Percentiles rank a stretch among this genome's conserved stretches.
phyloP scores from a whole-genome alignment of 768 basidiomycete species.

The Polyporus arcularius region DNA sequence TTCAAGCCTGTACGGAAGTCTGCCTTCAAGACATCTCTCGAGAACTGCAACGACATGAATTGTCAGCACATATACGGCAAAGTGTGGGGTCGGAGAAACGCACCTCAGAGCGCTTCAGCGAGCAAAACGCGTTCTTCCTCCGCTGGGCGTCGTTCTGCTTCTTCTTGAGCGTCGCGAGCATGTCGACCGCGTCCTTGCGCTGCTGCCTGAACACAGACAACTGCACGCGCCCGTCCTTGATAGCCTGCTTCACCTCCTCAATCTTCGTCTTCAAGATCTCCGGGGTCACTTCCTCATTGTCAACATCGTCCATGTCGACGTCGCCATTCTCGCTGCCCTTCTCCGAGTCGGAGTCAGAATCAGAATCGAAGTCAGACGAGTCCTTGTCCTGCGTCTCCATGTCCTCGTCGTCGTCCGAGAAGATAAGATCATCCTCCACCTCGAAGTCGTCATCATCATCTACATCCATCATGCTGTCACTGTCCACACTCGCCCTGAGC shows the following conservation, averaged over 20 bases:
- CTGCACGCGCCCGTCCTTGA: conserved; percentile 42
- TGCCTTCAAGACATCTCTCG: conserved; percentile 55
- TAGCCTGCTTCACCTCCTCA: conserved; percentile 38
- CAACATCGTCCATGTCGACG: conserved; percentile 31
- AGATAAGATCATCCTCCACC: conserved; percentile 27
- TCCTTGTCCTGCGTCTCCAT: conserved; percentile 22
- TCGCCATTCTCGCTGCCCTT: conserved; percentile 27
- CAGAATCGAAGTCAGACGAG: conserved; percentile 18
- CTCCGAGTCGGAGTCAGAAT: conserved; percentile 6
- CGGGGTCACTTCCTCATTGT: conserved; percentile 42
- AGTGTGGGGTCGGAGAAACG: not conserved
- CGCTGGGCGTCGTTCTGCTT: conserved; percentile 32
- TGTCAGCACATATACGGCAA: not conserved
- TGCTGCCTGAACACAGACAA: conserved; percentile 41
- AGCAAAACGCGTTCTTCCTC: conserved; percentile 65
- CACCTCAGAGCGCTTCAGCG: conserved; percentile 57
- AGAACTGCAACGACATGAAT: conserved; percentile 40
- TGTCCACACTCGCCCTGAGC: conserved; percentile 29
- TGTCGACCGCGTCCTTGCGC: conserved; percentile 43
- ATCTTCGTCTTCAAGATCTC: conserved; percentile 49
- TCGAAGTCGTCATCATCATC: conserved; percentile 39
- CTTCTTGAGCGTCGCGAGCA: conserved; percentile 42
- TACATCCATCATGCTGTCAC: conserved; percentile 13
- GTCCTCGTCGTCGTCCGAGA: conserved; percentile 28
- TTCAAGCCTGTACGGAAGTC: conserved; percentile 61